Evolutionary conservation across 192 early-diverging fungal species (phyloP), one percentile per base, ranked within the genome.

Genomic region (Podochytrium sp.): DNA sequence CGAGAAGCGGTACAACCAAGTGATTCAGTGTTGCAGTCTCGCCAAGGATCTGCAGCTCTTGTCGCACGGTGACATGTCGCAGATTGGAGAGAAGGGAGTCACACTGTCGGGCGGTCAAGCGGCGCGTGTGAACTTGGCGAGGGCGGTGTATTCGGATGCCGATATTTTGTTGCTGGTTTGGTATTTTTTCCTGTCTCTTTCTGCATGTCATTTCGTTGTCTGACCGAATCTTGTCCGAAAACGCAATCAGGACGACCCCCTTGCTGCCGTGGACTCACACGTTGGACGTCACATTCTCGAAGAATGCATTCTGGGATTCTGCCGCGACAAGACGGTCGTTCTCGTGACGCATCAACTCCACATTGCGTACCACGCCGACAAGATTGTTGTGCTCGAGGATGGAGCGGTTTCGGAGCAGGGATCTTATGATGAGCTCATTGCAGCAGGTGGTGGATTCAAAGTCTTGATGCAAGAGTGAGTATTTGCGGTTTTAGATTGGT

Each of bases 71-170:
- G 61, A 65, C n/a, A 76, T 42, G 52, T 79, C 81, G 16, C 33
- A 65, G 39, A 70, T 68, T 35, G 77, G 75, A 29, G 81, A 84
- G 41, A 53, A 67, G 33, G 80, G 78, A n/a, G 77, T 80, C 20
- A 81, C 41, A n/a, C 34, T 56, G 27, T 80, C 78, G 6, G 82
- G 81, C 87, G 29, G 94, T 91, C 59, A 68, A 59, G 33, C 93
- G 91, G 91, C 91, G 66, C 84, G 95, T 34, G 87, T 97, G 29
- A 83, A 91, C 1, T 79, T 96, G 40, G 92, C 92, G 0, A 77
- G 95, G 41, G 92, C 94, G 4, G 84, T 95, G 14, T 96, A 95
- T 80, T 91, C 89, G 30, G 70, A 78, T 43, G 86, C 88, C 3
- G 83, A 84, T 38, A 51, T 85, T 33, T 42, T 76, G n/a, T 32